phyloP scores from a whole-genome alignment of 768 basidiomycete species.

The Ramaria rubella region DNA sequence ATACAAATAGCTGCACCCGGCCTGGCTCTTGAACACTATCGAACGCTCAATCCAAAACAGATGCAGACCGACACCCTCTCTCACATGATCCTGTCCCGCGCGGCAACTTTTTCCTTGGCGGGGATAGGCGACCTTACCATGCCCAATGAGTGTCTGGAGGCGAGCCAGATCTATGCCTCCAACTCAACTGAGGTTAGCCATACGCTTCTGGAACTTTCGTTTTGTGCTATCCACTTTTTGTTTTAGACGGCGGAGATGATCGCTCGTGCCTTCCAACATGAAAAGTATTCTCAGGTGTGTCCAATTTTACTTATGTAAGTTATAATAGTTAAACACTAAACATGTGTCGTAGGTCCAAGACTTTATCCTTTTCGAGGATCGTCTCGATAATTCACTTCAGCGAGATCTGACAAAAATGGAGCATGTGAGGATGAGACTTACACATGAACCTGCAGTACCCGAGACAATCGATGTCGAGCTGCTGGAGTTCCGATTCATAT shows the following conservation, averaged over 20 bases:
- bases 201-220: not conserved
- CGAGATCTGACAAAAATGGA: constrained; percentile 78
- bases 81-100: constrained; percentile 71
- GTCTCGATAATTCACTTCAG: constrained; percentile 78
- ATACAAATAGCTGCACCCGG: constrained; percentile 55
- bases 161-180: constrained; percentile 72
- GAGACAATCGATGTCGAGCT: constrained; percentile 78
- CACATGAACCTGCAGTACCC: constrained; percentile 63
- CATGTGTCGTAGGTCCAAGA: constrained; percentile 59
- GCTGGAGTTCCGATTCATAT: constrained; percentile 77
- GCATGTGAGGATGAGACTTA: constrained; percentile 75
- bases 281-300: constrained; percentile 77
- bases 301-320: not conserved
- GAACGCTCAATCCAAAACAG: constrained; percentile 70
- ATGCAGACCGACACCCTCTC: constrained; percentile 87
- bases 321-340: no score
- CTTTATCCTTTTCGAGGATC: constrained; percentile 75
- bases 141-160: constrained; percentile 68
- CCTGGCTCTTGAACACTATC: constrained; percentile 72
- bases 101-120: constrained; percentile 72
- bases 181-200: constrained; percentile 68
- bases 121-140: constrained; percentile 70
- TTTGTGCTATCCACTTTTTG: not conserved
- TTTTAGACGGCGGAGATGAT: constrained; percentile 72
- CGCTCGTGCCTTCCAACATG: constrained; percentile 66